These are phyloP conservation scores for Leptodermis oblonga DNA, from an alignment of 257 asterid genomes.

Conservation along the genomic window DNA sequence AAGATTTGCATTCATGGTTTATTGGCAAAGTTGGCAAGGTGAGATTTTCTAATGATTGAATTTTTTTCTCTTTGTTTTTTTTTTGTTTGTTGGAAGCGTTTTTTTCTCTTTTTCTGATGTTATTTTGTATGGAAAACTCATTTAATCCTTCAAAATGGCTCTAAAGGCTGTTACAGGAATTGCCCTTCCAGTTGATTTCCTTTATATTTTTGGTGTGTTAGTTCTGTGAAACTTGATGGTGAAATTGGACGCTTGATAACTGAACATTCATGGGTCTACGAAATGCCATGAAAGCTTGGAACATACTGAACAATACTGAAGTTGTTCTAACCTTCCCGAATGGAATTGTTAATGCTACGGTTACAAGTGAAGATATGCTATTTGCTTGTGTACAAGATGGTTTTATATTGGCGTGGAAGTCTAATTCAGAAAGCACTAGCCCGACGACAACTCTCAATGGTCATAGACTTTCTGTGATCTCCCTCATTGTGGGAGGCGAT, in stretches of 20 bases:
- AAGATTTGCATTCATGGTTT: constrained; percentile 4
- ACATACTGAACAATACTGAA: neutral
- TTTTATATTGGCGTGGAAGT: neutral
- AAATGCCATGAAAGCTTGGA: neutral
- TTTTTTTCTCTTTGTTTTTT: too few relatives aligned
- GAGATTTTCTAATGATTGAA: neutral
- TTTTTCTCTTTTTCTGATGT: too few relatives aligned
- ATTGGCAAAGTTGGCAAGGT: neutral
- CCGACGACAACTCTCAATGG: neutral
- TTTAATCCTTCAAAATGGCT: too few relatives aligned
- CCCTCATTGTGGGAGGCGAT: neutral
- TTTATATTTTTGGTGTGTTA: neutral
- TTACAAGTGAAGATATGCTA: neutral
- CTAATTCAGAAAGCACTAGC: neutral
- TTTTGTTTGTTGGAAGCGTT: too few relatives aligned
- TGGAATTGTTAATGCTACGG: neutral
- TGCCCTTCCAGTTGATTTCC: neutral
- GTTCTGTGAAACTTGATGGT: neutral
- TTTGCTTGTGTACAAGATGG: neutral
- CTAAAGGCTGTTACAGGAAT: neutral
- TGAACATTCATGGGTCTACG: neutral
- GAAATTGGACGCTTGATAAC: neutral
- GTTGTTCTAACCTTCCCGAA: neutral
- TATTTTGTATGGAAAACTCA: too few relatives aligned
- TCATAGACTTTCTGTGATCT: neutral